Percentiles rank a stretch among this genome's conserved stretches.
phyloP scores from a whole-genome alignment of 1,284 basidiomycete genomes.

The Meripilus lineatus region DNA sequence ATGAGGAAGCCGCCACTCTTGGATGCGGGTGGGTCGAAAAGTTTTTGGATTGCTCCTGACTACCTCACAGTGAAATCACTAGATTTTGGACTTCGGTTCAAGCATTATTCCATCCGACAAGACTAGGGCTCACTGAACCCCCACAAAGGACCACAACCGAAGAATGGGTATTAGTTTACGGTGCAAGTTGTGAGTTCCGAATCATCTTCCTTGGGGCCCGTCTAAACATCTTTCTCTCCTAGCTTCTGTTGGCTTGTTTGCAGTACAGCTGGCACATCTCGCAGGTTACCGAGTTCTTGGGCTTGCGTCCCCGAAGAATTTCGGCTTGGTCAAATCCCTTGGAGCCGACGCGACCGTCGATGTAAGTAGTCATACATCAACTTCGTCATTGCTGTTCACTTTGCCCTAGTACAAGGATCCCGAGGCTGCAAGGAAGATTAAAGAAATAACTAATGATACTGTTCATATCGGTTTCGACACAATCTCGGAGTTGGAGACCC shows the following conservation, averaged over 20 bases:
- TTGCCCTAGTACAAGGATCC: constrained; percentile 20
- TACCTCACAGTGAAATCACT: neutral
- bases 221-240: neutral
- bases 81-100: constrained; percentile 32
- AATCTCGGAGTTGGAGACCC: constrained; percentile 15
- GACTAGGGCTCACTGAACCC: constrained; percentile 22
- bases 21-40: constrained; percentile 28
- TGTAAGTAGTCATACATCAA: constrained; percentile 11
- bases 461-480: constrained; percentile 20
- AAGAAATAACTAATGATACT: constrained; percentile 17
- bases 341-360: constrained; percentile 40
- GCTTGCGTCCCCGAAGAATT: constrained; percentile 35
- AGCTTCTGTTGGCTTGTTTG: constrained; percentile 39
- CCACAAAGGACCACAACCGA: constrained; percentile 14
- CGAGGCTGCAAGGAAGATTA: constrained; percentile 20
- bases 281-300: constrained; percentile 38
- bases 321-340: constrained; percentile 31
- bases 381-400: neutral
- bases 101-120: constrained; percentile 25
- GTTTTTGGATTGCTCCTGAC: neutral
- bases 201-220: neutral
- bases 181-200: constrained; percentile 25
- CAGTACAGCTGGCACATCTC: constrained; percentile 38
- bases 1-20: constrained; percentile 36
- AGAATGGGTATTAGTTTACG: constrained; percentile 27